A percentile compares a stretch with the other conserved stretches of the same genome.
phyloP scores from a whole-genome alignment of 2,329 filamentous ascomycete species.

The Aspergillus pseudotamarii region DNA sequence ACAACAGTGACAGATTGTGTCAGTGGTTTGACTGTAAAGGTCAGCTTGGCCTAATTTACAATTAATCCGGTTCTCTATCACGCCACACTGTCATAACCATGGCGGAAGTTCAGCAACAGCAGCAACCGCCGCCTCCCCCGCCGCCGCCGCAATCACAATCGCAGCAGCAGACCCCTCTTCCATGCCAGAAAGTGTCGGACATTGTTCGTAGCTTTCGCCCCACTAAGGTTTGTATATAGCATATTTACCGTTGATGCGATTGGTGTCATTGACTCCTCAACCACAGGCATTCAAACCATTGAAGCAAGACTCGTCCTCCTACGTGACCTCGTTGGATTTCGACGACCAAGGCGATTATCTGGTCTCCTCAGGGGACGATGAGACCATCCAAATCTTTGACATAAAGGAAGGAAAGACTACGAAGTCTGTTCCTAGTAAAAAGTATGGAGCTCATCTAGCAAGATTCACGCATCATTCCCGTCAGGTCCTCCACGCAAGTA shows the following conservation, averaged over 20 bases:
- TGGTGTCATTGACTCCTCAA: slow-evolving; percentile 12
- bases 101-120: slow-evolving; percentile 32
- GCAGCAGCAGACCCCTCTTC: slow-evolving; percentile 28
- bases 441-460: slow-evolving; percentile 93
- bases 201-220: slow-evolving; percentile 77
- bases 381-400: slow-evolving; percentile 94
- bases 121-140: slow-evolving; percentile 23
- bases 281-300: slow-evolving; percentile 35
- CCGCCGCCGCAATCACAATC: slow-evolving; percentile 28
- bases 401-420: slow-evolving; percentile 86
- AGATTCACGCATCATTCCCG: slow-evolving; percentile 91
- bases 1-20: background rate
- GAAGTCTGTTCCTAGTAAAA: slow-evolving; percentile 90
- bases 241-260: background rate
- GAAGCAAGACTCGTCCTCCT: slow-evolving; percentile 51
- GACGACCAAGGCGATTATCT: slow-evolving; percentile 92
- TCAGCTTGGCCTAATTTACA: background rate
- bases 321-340: slow-evolving; percentile 90
- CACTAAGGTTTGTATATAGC: slow-evolving; percentile 64
- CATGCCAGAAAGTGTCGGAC: slow-evolving; percentile 71
- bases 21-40: background rate
- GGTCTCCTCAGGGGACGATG: slow-evolving; percentile 89
- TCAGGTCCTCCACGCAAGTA: slow-evolving; percentile 93
- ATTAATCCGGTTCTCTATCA: slow-evolving; percentile 10
- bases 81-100: slow-evolving; percentile 20